These are phyloP conservation scores for Termitomyces sp. DNA, from an alignment of 768 basidiomycete genomes.

Conservation along the genomic window DNA sequence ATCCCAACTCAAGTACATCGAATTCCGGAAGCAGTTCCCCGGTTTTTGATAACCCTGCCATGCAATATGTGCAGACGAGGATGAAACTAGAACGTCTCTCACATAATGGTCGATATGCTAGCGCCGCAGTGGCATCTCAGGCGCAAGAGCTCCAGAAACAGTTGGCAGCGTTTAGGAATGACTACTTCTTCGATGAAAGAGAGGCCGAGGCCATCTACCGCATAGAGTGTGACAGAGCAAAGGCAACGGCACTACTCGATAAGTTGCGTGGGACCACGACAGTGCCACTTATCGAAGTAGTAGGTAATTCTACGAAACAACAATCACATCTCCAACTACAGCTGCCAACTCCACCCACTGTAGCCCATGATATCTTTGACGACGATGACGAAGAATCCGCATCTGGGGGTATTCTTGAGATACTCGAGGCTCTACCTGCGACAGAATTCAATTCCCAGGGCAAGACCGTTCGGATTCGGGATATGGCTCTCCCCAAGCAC, in stretches of 20 bases:
- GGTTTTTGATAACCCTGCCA: constrained; percentile 51
- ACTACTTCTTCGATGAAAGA: constrained; percentile 68
- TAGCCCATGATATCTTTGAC: constrained; percentile 43
- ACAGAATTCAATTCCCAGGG: constrained; percentile 55
- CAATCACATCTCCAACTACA: constrained; percentile 16
- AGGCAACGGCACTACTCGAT: constrained; percentile 38
- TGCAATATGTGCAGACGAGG: constrained; percentile 60
- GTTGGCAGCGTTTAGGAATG: constrained; percentile 40
- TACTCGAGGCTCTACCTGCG: constrained; percentile 62
- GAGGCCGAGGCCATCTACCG: constrained; percentile 60
- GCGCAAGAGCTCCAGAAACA: constrained; percentile 38
- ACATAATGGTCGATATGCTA: constrained; percentile 17
- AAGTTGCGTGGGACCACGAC: constrained; percentile 25
- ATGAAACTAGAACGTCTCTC: constrained; percentile 47
- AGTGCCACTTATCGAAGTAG: background rate
- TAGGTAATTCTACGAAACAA: constrained; percentile 6
- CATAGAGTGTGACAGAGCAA: constrained; percentile 46
- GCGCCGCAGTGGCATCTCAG: constrained; percentile 21
- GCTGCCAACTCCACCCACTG: constrained; percentile 1
- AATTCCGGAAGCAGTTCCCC: constrained; percentile 27
- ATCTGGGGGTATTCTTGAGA: constrained; percentile 63
- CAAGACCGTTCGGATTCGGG: constrained; percentile 47
- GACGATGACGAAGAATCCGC: constrained; percentile 41
- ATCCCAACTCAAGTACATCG: constrained; percentile 15
- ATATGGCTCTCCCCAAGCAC: constrained; percentile 81